phyloP scores from a whole-genome alignment of 495 filamentous ascomycete genomes.

The Peziza echinospora region DNA sequence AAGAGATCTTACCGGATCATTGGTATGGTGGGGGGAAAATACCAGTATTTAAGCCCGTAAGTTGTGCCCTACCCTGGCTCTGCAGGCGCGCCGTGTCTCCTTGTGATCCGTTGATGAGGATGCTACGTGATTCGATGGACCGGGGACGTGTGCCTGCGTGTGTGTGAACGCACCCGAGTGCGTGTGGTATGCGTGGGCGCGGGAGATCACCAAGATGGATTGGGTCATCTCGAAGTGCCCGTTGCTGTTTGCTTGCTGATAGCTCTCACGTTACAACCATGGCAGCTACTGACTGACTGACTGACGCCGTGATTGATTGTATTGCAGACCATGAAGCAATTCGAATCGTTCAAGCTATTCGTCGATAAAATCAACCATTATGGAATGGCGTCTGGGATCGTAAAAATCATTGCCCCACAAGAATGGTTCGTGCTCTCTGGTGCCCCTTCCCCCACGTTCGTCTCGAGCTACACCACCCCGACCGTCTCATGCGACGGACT shows the following conservation, averaged over 20 bases:
- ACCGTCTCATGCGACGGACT: constrained; percentile 1
- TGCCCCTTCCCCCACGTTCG: not conserved
- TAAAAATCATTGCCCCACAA: constrained; percentile 81
- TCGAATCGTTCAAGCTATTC: constrained; percentile 71
- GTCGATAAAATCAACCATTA: constrained; percentile 70
- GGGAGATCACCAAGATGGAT: not conserved
- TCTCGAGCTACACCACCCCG: constrained; percentile 1
- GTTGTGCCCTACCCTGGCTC: constrained; percentile 16
- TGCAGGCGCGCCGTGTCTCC: not conserved
- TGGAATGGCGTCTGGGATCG: constrained; percentile 90
- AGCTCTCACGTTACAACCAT: no score
- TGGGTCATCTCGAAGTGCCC: not conserved
- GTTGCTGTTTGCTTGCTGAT: no score
- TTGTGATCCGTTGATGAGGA: not conserved
- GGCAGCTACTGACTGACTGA: no score
- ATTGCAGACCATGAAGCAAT: constrained; percentile 65
- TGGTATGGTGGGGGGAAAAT: constrained; percentile 70
- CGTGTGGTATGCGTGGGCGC: no score
- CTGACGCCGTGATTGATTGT: no score
- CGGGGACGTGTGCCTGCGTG: not conserved
- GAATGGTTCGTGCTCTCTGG: constrained; percentile 49
- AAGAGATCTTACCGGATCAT: constrained; percentile 64
- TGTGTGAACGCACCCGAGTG: no score
- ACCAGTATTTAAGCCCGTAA: constrained; percentile 78
- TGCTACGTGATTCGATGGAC: not conserved